These are phyloP conservation scores for Bifiguratus adelaidae DNA, from an alignment of 192 early-diverging fungal genomes.

Conservation along the genomic window DNA sequence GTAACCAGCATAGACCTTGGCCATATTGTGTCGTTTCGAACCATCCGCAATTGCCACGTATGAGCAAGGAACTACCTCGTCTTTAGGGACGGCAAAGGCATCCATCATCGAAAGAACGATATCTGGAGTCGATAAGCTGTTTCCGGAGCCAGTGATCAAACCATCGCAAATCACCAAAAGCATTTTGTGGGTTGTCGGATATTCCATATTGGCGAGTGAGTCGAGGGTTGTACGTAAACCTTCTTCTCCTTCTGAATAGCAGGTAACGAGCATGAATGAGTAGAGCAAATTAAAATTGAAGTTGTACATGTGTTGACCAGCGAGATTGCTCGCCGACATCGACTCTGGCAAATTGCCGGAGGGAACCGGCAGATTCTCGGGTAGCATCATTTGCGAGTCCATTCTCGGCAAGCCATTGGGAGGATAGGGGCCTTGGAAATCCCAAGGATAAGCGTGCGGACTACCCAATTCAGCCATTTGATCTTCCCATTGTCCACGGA, in stretches of 20 bases:
- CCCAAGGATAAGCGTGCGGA: no score
- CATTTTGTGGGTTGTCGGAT: slow-evolving; percentile 64
- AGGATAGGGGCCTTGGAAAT: no score
- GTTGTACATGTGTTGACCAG: slow-evolving; percentile 19
- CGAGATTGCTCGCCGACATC: slow-evolving; percentile 2
- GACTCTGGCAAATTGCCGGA: background rate
- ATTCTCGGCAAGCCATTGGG: no score
- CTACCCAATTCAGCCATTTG: no score
- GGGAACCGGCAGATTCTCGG: background rate
- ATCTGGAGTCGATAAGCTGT: slow-evolving; percentile 63
- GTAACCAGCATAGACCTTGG: slow-evolving; percentile 85
- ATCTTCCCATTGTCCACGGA: no score
- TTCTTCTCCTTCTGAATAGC: slow-evolving; percentile 69
- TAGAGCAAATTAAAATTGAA: slow-evolving; percentile 50
- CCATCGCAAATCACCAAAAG: slow-evolving; percentile 74
- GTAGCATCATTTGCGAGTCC: no score
- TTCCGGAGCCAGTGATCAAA: slow-evolving; percentile 64
- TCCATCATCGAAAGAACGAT: slow-evolving; percentile 73
- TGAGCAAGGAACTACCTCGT: slow-evolving; percentile 58
- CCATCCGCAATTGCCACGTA: slow-evolving; percentile 88
- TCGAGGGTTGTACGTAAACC: slow-evolving; percentile 64
- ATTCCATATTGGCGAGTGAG: slow-evolving; percentile 64
- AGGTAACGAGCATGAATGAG: slow-evolving; percentile 67
- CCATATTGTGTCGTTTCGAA: slow-evolving; percentile 82
- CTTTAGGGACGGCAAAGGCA: slow-evolving; percentile 50